These are phyloP conservation scores for Rubia yunnanensis DNA, from an alignment of 257 asterid genomes.

Conservation along the genomic window DNA sequence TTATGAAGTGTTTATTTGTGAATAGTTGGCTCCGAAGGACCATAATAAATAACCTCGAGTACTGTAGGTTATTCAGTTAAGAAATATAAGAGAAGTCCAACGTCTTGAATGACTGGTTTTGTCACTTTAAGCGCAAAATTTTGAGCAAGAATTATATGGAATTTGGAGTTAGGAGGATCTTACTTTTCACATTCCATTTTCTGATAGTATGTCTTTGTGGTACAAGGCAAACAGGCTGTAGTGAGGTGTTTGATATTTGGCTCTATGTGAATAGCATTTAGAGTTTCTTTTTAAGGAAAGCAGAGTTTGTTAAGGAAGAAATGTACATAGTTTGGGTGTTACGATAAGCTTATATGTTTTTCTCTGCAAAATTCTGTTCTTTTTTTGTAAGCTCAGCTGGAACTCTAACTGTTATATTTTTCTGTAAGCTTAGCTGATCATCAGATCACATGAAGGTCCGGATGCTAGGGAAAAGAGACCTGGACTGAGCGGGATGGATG, in stretches of 20 bases:
- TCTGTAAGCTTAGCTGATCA: conserved; percentile 54
- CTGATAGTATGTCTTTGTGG: background rate
- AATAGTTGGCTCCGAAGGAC: background rate
- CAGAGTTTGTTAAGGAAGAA: background rate
- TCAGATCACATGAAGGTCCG: conserved; percentile 99
- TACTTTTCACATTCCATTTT: background rate
- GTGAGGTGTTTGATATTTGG: background rate
- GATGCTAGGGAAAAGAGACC: conserved; percentile 93
- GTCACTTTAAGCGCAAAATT: background rate
- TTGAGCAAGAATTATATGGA: background rate
- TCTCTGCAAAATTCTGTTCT: background rate
- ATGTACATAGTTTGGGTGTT: background rate
- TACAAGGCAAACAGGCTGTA: background rate
- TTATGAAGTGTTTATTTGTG: background rate
- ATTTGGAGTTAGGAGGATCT: background rate
- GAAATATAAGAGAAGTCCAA: background rate
- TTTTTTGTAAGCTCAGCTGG: conserved; percentile 5
- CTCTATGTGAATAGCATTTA: background rate
- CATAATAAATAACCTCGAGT: background rate
- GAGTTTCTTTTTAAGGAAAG: background rate
- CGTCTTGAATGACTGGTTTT: background rate
- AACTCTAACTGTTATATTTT: conserved; percentile 19
- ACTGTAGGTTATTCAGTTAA: background rate
- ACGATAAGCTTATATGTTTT: background rate
- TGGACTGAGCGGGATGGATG: conserved; percentile 69